Base-by-base conservation (phyloP, 2,329 filamentous ascomycete genomes). In the Xylariaceae sp. region DNA sequence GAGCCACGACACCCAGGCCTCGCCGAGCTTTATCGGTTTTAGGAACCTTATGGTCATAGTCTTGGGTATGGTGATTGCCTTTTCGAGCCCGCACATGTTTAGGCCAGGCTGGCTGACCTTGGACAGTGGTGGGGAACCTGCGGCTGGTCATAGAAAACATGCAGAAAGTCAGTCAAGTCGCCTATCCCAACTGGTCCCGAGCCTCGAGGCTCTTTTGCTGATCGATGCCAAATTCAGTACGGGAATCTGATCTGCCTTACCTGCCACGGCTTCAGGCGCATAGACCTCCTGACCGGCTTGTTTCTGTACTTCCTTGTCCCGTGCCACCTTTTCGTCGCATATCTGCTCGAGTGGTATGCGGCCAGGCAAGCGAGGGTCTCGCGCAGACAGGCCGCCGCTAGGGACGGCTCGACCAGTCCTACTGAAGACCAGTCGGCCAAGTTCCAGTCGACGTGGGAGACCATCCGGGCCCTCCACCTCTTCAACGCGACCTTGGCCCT, bases 61-160 rank as follows among this genome's bases (percentile, higher is more conserved):
- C 23, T 64, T 94, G 40, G 78, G 86, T 92, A 71, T 43, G 72
- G 49, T 26, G 16, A 22, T 15, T 34, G 15, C 14, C 22, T n/a
- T n/a, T n/a, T n/a, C n/a, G n/a, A n/a, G 21, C 16, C 33, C 14
- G 9, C 15, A 19, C 15, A 10, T 4, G 15, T 21, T n/a, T 9
- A 31, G 7, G 27, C 23, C 9, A 12, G 5, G 17, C 35, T 8
- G n/a, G 29, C 42, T 50, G 25, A 47, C 33, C 30, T 4, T 32
- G 26, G n/a, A 27, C 40, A 88, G 86, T 96, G 52, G 87, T 90
- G 31, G 92, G 89, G 51, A 98, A 98, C 56, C 63, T 98, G 32
- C 80, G 92, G 44, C 70, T 98, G 51, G 86, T 96, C 65, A 88
- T 98, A 53, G 92, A 96, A 61, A 98, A 98, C 56, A 86, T 90